Percentiles rank a stretch among this genome's conserved stretches.
Conservation (phyloP, 192 early-diverging fungal species). For the Rhizophagus clarus region DNA sequence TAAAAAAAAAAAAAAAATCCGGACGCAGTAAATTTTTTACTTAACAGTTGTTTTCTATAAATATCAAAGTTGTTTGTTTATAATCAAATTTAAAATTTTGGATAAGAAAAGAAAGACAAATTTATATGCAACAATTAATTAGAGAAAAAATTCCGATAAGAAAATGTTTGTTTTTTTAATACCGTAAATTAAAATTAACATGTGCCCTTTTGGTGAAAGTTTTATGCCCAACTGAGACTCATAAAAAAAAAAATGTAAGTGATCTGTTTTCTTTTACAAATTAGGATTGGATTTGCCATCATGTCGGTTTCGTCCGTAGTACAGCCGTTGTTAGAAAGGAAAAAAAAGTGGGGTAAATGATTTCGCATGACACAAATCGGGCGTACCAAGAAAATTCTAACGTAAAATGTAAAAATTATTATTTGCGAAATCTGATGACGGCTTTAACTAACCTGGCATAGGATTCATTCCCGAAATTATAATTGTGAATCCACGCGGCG, state of each 20-base stretch:
- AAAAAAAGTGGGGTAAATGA: not conserved
- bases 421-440: too few relatives aligned
- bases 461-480: too few relatives aligned
- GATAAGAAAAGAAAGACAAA: not conserved
- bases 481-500: too few relatives aligned
- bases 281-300: not conserved
- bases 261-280: not conserved
- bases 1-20: not conserved
- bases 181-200: not conserved
- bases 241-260: not conserved
- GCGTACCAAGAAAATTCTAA: not conserved
- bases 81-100: not conserved
- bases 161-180: constrained; percentile 1
- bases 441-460: too few relatives aligned
- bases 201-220: not conserved
- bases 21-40: not conserved
- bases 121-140: not conserved
- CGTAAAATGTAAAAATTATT: not conserved
- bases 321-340: not conserved
- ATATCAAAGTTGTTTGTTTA: constrained; percentile 1
- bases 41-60: not conserved
- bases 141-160: not conserved
- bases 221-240: too few relatives aligned
- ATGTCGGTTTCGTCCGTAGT: not conserved
- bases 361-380: not conserved